A percentile compares a stretch with the other conserved stretches of the same genome.
Evolutionary conservation across 345 rosid genomes (phyloP).

Genomic region (Eucalyptus dawsonii): DNA sequence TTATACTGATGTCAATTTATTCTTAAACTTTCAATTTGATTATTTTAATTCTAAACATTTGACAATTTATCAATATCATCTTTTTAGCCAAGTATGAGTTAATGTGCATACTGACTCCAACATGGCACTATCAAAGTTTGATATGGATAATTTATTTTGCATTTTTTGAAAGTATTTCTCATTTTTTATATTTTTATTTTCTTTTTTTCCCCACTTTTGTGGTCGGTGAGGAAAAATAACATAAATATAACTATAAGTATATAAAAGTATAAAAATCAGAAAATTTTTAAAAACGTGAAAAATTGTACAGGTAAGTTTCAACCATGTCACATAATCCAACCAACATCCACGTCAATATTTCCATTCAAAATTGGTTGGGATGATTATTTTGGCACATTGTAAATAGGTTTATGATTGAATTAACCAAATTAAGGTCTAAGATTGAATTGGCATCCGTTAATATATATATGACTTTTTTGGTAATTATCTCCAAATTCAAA

Average conservation of each 20-base stretch:
- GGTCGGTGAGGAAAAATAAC: neutral
- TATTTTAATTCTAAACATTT: neutral
- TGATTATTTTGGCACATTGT: neutral
- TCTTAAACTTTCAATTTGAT: neutral
- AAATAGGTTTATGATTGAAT: neutral
- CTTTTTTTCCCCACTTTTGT: neutral
- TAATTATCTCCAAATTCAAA: neutral
- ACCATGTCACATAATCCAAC: neutral
- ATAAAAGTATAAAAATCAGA: neutral
- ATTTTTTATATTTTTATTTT: neutral
- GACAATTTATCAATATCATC: neutral
- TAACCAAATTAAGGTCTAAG: neutral
- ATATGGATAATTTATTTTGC: neutral
- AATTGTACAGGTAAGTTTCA: neutral
- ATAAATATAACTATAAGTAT: too few relatives aligned
- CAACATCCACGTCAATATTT: accelerated
- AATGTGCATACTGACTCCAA: accelerated
- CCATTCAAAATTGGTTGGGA: neutral
- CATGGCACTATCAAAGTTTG: accelerated
- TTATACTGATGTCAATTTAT: accelerated
- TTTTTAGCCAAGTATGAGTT: neutral
- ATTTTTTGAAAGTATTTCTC: neutral
- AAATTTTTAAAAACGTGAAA: neutral
- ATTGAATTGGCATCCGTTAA: neutral
- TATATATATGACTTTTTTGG: too few relatives aligned